Percentiles rank a stretch among this genome's conserved stretches.
These are phyloP conservation scores for Geosmithia putterillii DNA, from an alignment of 2,329 filamentous ascomycete genomes.

Conservation along the genomic window DNA sequence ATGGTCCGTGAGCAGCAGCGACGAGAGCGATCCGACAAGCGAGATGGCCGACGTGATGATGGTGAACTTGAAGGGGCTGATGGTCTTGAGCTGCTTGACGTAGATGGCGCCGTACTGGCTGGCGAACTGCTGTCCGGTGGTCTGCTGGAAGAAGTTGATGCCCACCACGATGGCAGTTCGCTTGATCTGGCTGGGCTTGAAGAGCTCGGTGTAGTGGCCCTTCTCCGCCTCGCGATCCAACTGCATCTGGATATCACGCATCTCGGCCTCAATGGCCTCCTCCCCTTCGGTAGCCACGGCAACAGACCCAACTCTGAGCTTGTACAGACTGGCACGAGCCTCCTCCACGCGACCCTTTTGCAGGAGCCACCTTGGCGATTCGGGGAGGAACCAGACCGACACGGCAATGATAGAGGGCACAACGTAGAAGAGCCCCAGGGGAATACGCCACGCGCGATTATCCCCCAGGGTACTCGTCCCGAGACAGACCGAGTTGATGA, in stretches of 20 bases:
- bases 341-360: constrained; percentile 13
- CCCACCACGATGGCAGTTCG: constrained; percentile 11
- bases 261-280: constrained; percentile 10
- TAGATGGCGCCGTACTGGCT: constrained; percentile 15
- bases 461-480: constrained; percentile 13
- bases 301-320: constrained; percentile 10
- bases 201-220: constrained; percentile 9
- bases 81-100: constrained; percentile 11
- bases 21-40: constrained; percentile 3
- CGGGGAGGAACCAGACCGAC: constrained; percentile 15
- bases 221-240: constrained; percentile 11
- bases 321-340: constrained; percentile 9
- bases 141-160: constrained; percentile 16
- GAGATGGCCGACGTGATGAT: constrained; percentile 7
- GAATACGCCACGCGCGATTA: constrained; percentile 19
- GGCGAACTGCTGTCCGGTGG: constrained; percentile 13
- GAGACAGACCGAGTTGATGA: constrained; percentile 11
- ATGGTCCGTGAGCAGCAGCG: constrained; percentile 4
- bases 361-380: constrained; percentile 16
- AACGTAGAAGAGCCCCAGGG: constrained; percentile 18
- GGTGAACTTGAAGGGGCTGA: constrained; percentile 13
- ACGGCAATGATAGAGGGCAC: constrained; percentile 14
- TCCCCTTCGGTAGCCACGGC: too few species aligned
- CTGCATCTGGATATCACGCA: constrained; percentile 2
- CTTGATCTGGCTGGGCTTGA: constrained; percentile 6